Percentiles rank a stretch among this genome's conserved stretches.
These are phyloP conservation scores for Linnemannia zychae DNA, from an alignment of 192 early-diverging fungal genomes.

Conservation along the genomic window DNA sequence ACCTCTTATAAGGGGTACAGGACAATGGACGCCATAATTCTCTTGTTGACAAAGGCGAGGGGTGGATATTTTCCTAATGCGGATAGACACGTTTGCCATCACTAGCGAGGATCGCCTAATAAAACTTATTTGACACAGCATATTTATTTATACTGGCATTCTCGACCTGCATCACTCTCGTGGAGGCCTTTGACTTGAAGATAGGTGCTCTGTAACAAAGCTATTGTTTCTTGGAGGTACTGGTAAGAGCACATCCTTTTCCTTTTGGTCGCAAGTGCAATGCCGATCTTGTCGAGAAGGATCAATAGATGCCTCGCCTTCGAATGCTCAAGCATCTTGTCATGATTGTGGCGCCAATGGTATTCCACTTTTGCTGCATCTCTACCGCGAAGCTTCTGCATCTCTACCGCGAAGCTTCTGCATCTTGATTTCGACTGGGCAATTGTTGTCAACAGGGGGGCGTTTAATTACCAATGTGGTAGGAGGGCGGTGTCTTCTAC, in stretches of 20 bases:
- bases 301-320: background rate
- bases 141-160: slow-evolving; percentile 4
- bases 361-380: too few relatives aligned
- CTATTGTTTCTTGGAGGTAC: slow-evolving; percentile 3
- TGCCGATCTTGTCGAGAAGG: background rate
- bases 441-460: slow-evolving; percentile 23
- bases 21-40: too few relatives aligned
- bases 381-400: slow-evolving; percentile 9
- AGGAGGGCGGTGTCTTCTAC: slow-evolving; percentile 27
- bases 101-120: too few relatives aligned
- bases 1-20: too few relatives aligned
- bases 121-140: background rate
- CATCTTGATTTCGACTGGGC: slow-evolving; percentile 29
- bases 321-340: slow-evolving; percentile 4
- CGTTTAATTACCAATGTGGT: slow-evolving; percentile 6
- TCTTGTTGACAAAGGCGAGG: too few relatives aligned
- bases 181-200: slow-evolving; percentile 6
- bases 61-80: too few relatives aligned
- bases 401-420: slow-evolving; percentile 15
- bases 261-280: too few relatives aligned
- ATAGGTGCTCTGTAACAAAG: background rate
- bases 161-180: background rate
- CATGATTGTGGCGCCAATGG: slow-evolving; percentile 31
- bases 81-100: too few relatives aligned
- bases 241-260: slow-evolving; percentile 4